These are phyloP conservation scores for Isatis tinctoria DNA, from an alignment of 345 rosid genomes.

Conservation along the genomic window DNA sequence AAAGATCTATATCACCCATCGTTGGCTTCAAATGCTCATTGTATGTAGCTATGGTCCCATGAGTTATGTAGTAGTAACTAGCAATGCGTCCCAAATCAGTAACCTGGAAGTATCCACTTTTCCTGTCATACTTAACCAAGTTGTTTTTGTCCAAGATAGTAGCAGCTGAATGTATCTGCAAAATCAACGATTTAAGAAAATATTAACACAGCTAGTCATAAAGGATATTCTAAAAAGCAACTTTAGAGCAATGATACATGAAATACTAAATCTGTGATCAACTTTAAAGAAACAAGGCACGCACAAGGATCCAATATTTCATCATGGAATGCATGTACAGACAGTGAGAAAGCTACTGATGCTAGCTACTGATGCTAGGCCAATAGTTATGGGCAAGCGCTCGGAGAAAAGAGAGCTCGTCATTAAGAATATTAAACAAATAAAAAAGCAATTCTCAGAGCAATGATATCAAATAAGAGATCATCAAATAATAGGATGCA, in stretches of 20 bases:
- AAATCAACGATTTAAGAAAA: neutral
- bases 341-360: slow-evolving; percentile 3
- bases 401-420: neutral
- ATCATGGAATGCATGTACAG: slow-evolving; percentile 7
- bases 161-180: slow-evolving; percentile 91
- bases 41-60: slow-evolving; percentile 90
- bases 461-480: neutral
- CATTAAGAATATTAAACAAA: neutral
- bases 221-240: neutral
- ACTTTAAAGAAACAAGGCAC: neutral
- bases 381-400: neutral
- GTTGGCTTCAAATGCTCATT: slow-evolving; percentile 95
- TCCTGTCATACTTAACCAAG: slow-evolving; percentile 83
- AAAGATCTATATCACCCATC: slow-evolving; percentile 95
- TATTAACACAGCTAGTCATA: slow-evolving; percentile 4
- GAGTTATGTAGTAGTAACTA: slow-evolving; percentile 85
- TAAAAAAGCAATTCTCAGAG: neutral
- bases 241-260: neutral
- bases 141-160: slow-evolving; percentile 82
- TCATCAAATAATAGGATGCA: slow-evolving; percentile 6
- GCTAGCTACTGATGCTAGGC: neutral
- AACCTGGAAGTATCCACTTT: slow-evolving; percentile 95
- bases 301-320: slow-evolving; percentile 6
- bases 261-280: slow-evolving; percentile 9
- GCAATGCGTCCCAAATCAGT: slow-evolving; percentile 99